phyloP scores from a whole-genome alignment of 495 filamentous ascomycete species.

The Bacidia rubella region DNA sequence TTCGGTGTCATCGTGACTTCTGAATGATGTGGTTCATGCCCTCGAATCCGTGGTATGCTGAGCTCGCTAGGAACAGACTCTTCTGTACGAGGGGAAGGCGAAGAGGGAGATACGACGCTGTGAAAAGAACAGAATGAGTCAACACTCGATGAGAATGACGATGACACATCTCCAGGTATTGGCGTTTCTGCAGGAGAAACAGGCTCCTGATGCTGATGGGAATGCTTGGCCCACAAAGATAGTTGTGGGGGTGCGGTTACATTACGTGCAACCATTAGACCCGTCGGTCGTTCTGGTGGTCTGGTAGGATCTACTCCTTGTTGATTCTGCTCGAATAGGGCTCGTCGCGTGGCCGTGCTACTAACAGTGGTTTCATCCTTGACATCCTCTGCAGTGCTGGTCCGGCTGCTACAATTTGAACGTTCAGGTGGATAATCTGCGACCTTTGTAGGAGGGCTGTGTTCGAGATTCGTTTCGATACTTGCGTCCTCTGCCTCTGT shows the following conservation, averaged over 20 bases:
- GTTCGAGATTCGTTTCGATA: constrained; percentile 6
- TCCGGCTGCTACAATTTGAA: constrained; percentile 21
- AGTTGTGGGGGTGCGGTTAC: constrained; percentile 33
- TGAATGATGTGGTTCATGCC: constrained; percentile 26
- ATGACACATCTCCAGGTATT: constrained; percentile 22
- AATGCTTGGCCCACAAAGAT: constrained; percentile 28
- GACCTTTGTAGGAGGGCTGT: constrained; percentile 10
- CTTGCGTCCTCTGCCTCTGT: neutral
- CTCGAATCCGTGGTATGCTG: constrained; percentile 8
- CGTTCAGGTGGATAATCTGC: constrained; percentile 18
- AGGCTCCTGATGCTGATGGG: constrained; percentile 9
- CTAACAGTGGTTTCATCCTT: constrained; percentile 12
- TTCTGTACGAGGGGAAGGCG: constrained; percentile 37
- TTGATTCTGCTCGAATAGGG: neutral
- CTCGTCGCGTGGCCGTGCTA: neutral
- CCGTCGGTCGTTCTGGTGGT: constrained; percentile 17
- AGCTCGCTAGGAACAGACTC: constrained; percentile 16
- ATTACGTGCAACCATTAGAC: constrained; percentile 23
- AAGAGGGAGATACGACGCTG: constrained; percentile 31
- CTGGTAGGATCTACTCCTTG: constrained; percentile 2
- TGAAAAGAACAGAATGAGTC: constrained; percentile 51
- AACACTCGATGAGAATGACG: constrained; percentile 40
- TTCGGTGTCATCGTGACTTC: constrained; percentile 28
- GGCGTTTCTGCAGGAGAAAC: constrained; percentile 8
- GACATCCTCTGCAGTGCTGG: constrained; percentile 26